phyloP scores from a whole-genome alignment of 441 rosid genomes.

The Populus hybrid region DNA sequence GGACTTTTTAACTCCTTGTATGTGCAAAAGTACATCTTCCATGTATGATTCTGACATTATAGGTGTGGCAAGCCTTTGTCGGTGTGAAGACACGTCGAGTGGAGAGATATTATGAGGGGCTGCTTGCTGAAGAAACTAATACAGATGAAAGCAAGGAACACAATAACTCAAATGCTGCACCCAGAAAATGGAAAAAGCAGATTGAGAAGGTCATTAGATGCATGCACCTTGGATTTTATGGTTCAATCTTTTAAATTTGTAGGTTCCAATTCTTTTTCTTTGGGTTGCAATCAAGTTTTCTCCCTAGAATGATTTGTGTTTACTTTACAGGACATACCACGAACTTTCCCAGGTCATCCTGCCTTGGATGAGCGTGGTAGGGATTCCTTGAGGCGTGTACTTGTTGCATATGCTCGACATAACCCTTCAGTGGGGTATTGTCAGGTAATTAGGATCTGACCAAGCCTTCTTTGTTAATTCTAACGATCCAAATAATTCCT shows the following conservation, averaged over 20 bases:
- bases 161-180: conserved; percentile 35
- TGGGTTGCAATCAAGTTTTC: conserved; percentile 27
- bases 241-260: conserved; percentile 42
- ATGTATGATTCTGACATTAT: conserved; percentile 31
- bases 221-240: conserved; percentile 50
- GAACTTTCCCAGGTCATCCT: conserved; percentile 99
- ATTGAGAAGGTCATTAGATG: conserved; percentile 94
- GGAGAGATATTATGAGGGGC: conserved; percentile 78
- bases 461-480: conserved; percentile 3
- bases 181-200: conserved; percentile 96
- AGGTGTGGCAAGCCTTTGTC: conserved; percentile 99
- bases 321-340: conserved; percentile 84
- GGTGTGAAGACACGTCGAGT: conserved; percentile 86
- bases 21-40: background rate
- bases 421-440: conserved; percentile 99
- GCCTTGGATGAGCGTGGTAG: conserved; percentile 93
- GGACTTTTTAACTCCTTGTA: background rate
- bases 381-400: conserved; percentile 94
- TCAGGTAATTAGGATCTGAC: conserved; percentile 56
- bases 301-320: conserved; percentile 39
- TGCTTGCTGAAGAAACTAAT: conserved; percentile 57
- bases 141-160: conserved; percentile 38
- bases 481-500: background rate
- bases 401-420: conserved; percentile 96
- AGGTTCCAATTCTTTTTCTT: conserved; percentile 26